Evolutionary conservation across 331 rosid species (phyloP).

Genomic region (Acacia concinna): DNA sequence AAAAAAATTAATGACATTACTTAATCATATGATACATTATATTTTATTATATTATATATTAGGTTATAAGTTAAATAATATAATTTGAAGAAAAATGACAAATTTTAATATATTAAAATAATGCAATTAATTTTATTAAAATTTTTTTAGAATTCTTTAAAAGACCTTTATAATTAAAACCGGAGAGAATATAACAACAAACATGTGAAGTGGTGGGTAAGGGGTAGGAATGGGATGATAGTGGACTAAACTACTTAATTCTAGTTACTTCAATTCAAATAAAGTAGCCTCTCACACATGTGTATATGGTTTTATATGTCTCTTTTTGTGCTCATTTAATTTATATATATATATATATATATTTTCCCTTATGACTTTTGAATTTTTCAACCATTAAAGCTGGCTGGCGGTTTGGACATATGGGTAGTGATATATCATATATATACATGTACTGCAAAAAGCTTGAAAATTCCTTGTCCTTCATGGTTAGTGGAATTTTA

Average conservation of each 20-base stretch:
- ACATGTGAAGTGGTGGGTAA: conserved; percentile 10
- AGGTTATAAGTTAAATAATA: too few relatives aligned
- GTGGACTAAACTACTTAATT: background rate
- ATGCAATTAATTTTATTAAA: too few relatives aligned
- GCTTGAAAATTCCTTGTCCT: conserved; percentile 48
- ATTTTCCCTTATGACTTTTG: background rate
- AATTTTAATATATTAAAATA: too few relatives aligned
- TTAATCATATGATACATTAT: too few relatives aligned
- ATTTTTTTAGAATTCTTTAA: too few relatives aligned
- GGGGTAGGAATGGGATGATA: conserved; percentile 1
- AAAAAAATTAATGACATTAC: too few relatives aligned
- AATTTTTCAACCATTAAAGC: conserved; percentile 32
- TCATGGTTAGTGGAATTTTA: conserved; percentile 56
- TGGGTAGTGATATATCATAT: background rate
- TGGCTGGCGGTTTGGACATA: conserved; percentile 21
- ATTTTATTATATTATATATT: too few relatives aligned
- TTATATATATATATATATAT: too few relatives aligned
- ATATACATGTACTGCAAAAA: conserved; percentile 28
- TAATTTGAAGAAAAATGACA: too few relatives aligned
- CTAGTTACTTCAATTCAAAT: background rate
- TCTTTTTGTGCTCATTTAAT: conserved; percentile 1
- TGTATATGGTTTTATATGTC: background rate
- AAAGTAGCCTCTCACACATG: background rate
- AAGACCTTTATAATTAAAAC: too few relatives aligned
- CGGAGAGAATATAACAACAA: conserved; percentile 11